These are phyloP conservation scores for Lactarius sp. DNA, from an alignment of 768 basidiomycete genomes.

Conservation along the genomic window DNA sequence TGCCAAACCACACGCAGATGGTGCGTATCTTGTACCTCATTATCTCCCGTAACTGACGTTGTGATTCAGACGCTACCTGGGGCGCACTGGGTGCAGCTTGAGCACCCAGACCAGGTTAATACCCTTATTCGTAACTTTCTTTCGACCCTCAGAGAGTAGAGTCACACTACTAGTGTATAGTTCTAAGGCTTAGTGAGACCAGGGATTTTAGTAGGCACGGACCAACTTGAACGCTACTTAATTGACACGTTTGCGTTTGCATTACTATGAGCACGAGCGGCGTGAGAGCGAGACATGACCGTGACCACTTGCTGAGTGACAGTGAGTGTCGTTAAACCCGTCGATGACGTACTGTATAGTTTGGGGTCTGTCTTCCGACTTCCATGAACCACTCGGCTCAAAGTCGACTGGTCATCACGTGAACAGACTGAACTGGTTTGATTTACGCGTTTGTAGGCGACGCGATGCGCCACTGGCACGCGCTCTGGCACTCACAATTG, in stretches of 20 bases:
- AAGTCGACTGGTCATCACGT: background rate
- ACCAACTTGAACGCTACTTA: no score
- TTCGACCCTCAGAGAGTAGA: slow-evolving; percentile 10
- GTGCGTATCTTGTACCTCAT: slow-evolving; percentile 28
- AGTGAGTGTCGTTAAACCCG: no score
- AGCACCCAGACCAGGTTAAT: slow-evolving; percentile 52
- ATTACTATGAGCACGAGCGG: no score
- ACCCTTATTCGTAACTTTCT: slow-evolving; percentile 49
- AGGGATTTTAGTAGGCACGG: no score
- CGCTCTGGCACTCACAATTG: background rate
- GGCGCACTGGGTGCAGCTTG: slow-evolving; percentile 69
- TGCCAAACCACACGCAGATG: slow-evolving; percentile 35
- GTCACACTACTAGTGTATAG: background rate
- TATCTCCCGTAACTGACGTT: background rate
- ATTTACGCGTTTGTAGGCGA: background rate
- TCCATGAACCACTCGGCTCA: no score
- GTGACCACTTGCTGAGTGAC: no score
- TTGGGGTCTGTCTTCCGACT: no score
- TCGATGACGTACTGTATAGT: no score
- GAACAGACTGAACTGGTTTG: background rate
- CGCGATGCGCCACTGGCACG: background rate
- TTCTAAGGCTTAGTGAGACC: no score
- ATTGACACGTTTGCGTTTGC: no score
- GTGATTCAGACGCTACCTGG: slow-evolving; percentile 42
- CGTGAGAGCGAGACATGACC: no score